Evolutionary conservation across 2,329 filamentous ascomycete genomes (phyloP).

Genomic region (Myriangium duriaei): DNA sequence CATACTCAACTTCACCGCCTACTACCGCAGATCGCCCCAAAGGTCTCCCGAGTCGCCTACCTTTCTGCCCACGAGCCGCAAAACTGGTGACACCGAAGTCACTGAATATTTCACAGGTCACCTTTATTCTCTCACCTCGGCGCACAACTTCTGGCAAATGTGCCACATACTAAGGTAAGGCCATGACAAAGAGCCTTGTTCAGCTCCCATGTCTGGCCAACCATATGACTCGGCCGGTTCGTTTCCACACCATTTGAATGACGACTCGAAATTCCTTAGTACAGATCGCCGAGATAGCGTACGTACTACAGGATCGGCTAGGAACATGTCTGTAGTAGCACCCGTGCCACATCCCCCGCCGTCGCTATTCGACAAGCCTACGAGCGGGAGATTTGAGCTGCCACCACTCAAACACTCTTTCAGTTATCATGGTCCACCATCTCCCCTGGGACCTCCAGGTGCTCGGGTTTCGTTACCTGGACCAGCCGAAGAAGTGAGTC

Average conservation of each 20-base stretch:
- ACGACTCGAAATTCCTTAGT: too few species aligned
- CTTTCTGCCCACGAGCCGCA: too few species aligned
- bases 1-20: too few species aligned
- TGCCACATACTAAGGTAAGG: not conserved
- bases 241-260: too few species aligned
- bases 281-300: not conserved
- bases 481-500: too few species aligned
- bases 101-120: too few species aligned
- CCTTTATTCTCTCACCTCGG: too few species aligned
- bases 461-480: not conserved
- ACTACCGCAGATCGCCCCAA: too few species aligned
- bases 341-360: not conserved
- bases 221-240: not conserved
- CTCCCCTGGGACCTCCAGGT: not conserved
- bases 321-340: not conserved
- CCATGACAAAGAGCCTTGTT: not conserved
- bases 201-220: not conserved
- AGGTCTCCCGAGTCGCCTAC: too few species aligned
- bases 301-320: not conserved
- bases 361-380: not conserved
- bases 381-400: not conserved
- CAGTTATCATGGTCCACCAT: not conserved
- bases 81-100: too few species aligned
- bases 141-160: not conserved
- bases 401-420: slow-evolving; percentile 6